Evolutionary conservation across 75 land plant genomes (phyloP), one percentile per base, ranked within the genome.

Genomic region (Isoetes taiwanensis): DNA sequence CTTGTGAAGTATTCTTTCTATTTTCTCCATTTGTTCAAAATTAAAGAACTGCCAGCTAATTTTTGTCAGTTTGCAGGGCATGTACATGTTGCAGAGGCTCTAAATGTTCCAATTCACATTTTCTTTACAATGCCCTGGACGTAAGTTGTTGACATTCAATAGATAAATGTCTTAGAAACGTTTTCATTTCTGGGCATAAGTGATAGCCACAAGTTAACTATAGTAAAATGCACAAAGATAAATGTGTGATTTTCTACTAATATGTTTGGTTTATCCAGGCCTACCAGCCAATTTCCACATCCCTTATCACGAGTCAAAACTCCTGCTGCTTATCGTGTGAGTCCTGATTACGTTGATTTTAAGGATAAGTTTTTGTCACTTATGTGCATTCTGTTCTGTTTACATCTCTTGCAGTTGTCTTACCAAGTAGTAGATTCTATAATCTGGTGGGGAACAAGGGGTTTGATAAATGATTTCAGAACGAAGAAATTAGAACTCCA

Each of bases 41-140:
- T n/a, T n/a, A n/a, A n/a, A n/a, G n/a, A n/a, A n/a, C n/a, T n/a
- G n/a, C n/a, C n/a, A n/a, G n/a, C n/a, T n/a, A n/a, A n/a, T n/a
- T n/a, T n/a, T n/a, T n/a, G n/a, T 37, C 14, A 9, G 14, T 46
- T 6, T 16, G 19, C 50, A 46, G 50, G 50, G n/a, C 50, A 46
- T 46, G 50, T 46, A 19, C 50, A 46, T 46, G 50, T 46, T 46
- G 50, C 50, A 46, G 50, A 46, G 19, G 50, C 50, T 19, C 23
- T 46, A n/a, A 46, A 46, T 46, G 50, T 46, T 46, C 50, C 50
- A 4, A 46, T 46, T 16, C 50, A 46, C 50, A 6, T 46, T 23
- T 46, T 19, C 50, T 46, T 46, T n/a, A 46, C 50, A 5, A 46
- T 46, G 50, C 50, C 50, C n/a, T 46, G 50, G 50, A 46, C 50